A percentile compares a stretch with the other conserved stretches of the same genome.
Evolutionary conservation across 2,329 filamentous ascomycete species (phyloP).

Genomic region (Epichloe gansuensis): DNA sequence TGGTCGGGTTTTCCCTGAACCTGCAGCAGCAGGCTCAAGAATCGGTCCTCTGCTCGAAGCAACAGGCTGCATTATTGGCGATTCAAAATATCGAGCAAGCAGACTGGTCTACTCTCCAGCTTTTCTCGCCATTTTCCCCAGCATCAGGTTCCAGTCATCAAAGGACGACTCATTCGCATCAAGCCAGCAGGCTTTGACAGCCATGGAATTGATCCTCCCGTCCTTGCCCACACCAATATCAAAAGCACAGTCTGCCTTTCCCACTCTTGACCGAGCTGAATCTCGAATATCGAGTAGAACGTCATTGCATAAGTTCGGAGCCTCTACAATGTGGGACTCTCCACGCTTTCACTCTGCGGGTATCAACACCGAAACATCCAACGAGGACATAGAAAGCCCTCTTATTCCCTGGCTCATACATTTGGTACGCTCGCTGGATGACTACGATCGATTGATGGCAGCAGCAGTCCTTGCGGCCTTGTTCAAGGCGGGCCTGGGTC

Average conservation of each 20-base stretch:
- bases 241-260: slow-evolving; percentile 16
- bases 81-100: slow-evolving; percentile 67
- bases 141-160: slow-evolving; percentile 36
- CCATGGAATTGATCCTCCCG: slow-evolving; percentile 55
- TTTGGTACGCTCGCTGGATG: slow-evolving; percentile 42
- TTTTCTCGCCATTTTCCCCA: slow-evolving; percentile 56
- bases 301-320: slow-evolving; percentile 17
- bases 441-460: slow-evolving; percentile 52
- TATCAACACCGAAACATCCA: slow-evolving; percentile 20
- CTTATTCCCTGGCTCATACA: slow-evolving; percentile 62
- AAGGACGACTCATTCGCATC: slow-evolving; percentile 33
- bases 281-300: slow-evolving; percentile 17
- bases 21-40: slow-evolving; percentile 45
- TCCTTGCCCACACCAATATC: slow-evolving; percentile 31
- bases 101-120: slow-evolving; percentile 56
- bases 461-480: slow-evolving; percentile 56
- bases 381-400: slow-evolving; percentile 54
- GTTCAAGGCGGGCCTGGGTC: slow-evolving; percentile 54
- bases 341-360: slow-evolving; percentile 16
- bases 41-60: slow-evolving; percentile 64
- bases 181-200: slow-evolving; percentile 27
- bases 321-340: slow-evolving; percentile 20
- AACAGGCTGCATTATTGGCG: slow-evolving; percentile 60
- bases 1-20: slow-evolving; percentile 43
- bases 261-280: slow-evolving; percentile 14